A percentile compares a stretch with the other conserved stretches of the same genome.
Conservation (phyloP, 2,329 filamentous ascomycete species). For the Claviceps spartinae region DNA sequence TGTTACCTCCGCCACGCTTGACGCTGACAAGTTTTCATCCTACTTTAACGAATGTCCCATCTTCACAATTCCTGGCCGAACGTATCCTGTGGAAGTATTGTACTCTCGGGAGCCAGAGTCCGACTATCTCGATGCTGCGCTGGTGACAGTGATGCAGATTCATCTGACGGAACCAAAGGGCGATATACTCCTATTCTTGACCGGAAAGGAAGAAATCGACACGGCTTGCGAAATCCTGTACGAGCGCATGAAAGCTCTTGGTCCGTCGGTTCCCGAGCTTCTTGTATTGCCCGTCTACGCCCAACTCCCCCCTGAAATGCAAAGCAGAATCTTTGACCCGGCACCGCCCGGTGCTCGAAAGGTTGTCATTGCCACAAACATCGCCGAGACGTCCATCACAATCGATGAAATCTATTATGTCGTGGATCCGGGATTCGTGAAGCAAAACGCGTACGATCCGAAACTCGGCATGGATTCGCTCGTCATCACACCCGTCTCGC, state of each 20-base stretch:
- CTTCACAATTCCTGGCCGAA: slow-evolving; percentile 89
- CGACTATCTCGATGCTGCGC: slow-evolving; percentile 83
- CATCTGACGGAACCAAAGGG: slow-evolving; percentile 84
- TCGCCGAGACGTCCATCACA: slow-evolving; percentile 94
- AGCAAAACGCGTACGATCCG: slow-evolving; percentile 92
- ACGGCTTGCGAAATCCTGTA: slow-evolving; percentile 84
- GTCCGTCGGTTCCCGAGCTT: slow-evolving; percentile 79
- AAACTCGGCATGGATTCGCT: slow-evolving; percentile 97
- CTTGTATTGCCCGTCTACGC: slow-evolving; percentile 95
- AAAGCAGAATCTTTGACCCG: slow-evolving; percentile 88
- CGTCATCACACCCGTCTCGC: slow-evolving; percentile 89
- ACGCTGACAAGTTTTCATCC: slow-evolving; percentile 92
- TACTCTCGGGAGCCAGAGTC: slow-evolving; percentile 92
- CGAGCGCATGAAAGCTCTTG: slow-evolving; percentile 92
- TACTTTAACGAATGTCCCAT: slow-evolving; percentile 97
- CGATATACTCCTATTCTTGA: slow-evolving; percentile 93
- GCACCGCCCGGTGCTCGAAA: slow-evolving; percentile 77
- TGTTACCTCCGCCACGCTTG: slow-evolving; percentile 88
- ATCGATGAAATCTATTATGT: slow-evolving; percentile 98
- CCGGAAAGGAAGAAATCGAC: slow-evolving; percentile 95
- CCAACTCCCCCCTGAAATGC: slow-evolving; percentile 82
- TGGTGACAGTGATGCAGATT: slow-evolving; percentile 98
- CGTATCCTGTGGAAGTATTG: slow-evolving; percentile 89
- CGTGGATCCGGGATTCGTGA: slow-evolving; percentile 92
- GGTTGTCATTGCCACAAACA: slow-evolving; percentile 95